Conservation (phyloP, 1,139 yeast genomes). For the Geotrichum restrictum region DNA sequence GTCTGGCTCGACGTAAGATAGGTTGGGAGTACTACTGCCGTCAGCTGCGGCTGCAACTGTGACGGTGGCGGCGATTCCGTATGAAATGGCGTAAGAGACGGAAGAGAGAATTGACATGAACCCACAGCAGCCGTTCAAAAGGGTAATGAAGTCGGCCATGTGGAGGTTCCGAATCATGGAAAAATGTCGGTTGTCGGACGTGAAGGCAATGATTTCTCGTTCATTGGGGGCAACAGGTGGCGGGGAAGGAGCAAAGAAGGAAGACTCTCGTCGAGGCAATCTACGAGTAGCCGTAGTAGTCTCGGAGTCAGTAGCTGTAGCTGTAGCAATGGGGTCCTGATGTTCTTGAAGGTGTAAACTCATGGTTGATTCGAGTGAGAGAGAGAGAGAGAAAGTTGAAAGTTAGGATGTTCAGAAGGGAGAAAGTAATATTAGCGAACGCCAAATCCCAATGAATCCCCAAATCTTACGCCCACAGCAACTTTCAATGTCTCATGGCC, state of each 20-base stretch:
- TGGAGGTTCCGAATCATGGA: conserved; percentile 53
- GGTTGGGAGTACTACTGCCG: too few relatives aligned
- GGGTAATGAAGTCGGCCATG: conserved; percentile 92
- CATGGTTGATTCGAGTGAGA: background rate
- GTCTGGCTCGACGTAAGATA: background rate
- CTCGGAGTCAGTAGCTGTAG: background rate
- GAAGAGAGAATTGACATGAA: conserved; percentile 87
- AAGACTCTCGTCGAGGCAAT: conserved; percentile 29
- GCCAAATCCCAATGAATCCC: background rate
- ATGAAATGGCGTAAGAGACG: conserved; percentile 52
- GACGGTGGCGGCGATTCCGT: background rate
- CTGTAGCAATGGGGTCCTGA: too few relatives aligned
- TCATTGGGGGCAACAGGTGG: conserved; percentile 45
- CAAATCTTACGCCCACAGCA: background rate
- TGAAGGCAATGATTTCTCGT: conserved; percentile 70
- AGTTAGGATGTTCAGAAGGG: too few relatives aligned
- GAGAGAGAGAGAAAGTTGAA: too few relatives aligned
- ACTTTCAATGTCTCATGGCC: background rate
- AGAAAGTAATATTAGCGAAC: too few relatives aligned
- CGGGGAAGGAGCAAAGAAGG: conserved; percentile 39
- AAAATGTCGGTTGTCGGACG: conserved; percentile 66
- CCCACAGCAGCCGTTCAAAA: conserved; percentile 74
- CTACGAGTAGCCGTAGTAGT: conserved; percentile 1
- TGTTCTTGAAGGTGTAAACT: background rate
- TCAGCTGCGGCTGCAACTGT: too few relatives aligned